phyloP scores from a whole-genome alignment of 2,329 filamentous ascomycete species.

The Phialophora tarda region DNA sequence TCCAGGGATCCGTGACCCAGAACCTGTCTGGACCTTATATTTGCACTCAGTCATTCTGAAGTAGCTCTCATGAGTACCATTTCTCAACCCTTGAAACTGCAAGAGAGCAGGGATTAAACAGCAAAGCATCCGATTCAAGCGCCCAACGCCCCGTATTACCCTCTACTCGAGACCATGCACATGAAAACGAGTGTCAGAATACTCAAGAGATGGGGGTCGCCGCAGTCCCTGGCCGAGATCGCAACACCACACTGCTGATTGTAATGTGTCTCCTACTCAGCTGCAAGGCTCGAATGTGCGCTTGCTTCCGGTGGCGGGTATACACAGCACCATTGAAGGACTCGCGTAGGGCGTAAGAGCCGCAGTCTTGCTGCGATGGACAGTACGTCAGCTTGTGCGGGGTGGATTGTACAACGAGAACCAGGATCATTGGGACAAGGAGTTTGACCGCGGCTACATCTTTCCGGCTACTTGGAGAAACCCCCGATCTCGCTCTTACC shows the following conservation, averaged over 20 bases:
- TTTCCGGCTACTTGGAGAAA: not conserved
- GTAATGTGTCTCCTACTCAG: not conserved
- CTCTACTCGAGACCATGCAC: no score
- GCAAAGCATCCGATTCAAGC: not conserved
- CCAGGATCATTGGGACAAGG: not conserved
- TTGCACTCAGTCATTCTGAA: not conserved
- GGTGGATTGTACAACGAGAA: not conserved
- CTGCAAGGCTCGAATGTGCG: no score
- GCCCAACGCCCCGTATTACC: no score
- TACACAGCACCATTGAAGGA: not conserved
- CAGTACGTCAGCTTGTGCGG: not conserved
- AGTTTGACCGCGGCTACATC: constrained; percentile 17
- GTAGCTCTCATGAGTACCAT: not conserved
- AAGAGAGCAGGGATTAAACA: not conserved
- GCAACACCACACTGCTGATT: not conserved
- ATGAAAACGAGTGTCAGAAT: not conserved
- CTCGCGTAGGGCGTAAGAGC: not conserved
- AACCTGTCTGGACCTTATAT: no score
- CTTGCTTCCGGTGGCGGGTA: no score
- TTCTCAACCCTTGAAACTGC: not conserved
- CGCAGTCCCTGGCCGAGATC: not conserved
- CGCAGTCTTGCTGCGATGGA: not conserved
- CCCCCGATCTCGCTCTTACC: not conserved
- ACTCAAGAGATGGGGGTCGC: not conserved
- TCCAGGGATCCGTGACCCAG: no score